A percentile compares a stretch with the other conserved stretches of the same genome.
phyloP scores from a whole-genome alignment of 371 early-diverging fungal species.

The Apophysomyces ossiformis region DNA sequence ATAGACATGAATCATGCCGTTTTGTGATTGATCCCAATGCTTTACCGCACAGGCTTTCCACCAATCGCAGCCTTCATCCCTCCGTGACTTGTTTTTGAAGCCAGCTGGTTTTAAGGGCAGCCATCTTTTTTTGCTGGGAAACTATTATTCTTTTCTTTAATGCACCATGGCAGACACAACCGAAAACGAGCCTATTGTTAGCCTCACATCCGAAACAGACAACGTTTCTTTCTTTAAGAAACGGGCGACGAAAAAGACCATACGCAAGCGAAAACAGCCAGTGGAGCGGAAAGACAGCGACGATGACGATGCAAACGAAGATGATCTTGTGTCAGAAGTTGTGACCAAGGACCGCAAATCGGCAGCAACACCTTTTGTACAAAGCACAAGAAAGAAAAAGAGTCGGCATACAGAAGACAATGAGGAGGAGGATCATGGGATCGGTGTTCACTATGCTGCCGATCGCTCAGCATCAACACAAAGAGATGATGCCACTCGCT shows the following conservation, averaged over 20 bases:
- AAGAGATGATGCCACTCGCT: conserved; percentile 59
- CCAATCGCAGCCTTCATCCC: no score
- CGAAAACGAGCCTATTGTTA: conserved; percentile 1
- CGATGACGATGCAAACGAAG: conserved; percentile 42
- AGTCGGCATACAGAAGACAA: conserved; percentile 18
- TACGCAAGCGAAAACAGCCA: conserved; percentile 55
- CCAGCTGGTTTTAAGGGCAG: no score
- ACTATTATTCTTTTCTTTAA: no score
- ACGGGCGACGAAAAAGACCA: conserved; percentile 54
- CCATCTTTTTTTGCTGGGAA: no score
- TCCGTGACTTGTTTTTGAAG: no score
- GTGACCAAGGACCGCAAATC: conserved; percentile 57
- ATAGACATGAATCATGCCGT: no score
- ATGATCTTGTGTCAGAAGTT: conserved; percentile 40
- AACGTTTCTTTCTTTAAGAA: conserved; percentile 67
- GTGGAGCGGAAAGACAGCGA: conserved; percentile 41
- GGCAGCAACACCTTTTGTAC: conserved; percentile 43
- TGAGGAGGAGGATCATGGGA: conserved; percentile 40
- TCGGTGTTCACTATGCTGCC: conserved; percentile 61
- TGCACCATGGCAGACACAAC: conserved; percentile 6
- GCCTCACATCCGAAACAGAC: conserved; percentile 15
- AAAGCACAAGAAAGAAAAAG: conserved; percentile 47
- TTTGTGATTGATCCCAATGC: no score
- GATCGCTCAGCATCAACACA: conserved; percentile 47
- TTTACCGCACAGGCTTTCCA: no score